These are phyloP conservation scores for Cladophialophora chaetospira DNA, from an alignment of 2,329 filamentous ascomycete genomes.

Conservation along the genomic window DNA sequence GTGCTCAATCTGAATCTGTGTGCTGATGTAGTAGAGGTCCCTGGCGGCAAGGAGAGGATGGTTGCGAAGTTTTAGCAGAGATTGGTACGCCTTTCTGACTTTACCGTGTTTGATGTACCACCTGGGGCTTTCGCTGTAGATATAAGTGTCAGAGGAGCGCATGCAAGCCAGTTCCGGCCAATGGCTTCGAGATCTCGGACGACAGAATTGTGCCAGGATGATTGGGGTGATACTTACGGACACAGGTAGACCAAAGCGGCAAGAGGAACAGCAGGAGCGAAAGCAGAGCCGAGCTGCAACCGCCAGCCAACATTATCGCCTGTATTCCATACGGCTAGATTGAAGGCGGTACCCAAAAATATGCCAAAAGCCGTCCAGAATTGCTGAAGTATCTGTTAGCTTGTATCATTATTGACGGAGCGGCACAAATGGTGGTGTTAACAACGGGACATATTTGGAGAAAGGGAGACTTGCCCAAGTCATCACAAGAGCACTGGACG, in stretches of 20 bases:
- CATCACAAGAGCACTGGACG: conserved; percentile 36
- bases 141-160: neutral
- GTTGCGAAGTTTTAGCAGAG: conserved; percentile 36
- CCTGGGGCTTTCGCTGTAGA: conserved; percentile 31
- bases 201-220: neutral
- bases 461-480: too few relatives aligned
- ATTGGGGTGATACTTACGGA: conserved; percentile 30
- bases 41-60: conserved; percentile 35
- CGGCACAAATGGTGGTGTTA: too few relatives aligned
- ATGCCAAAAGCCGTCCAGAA: conserved; percentile 33
- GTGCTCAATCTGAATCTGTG: conserved; percentile 36
- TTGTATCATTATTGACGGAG: too few relatives aligned
- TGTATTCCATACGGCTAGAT: conserved; percentile 62
- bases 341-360: conserved; percentile 58
- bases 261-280: conserved; percentile 65
- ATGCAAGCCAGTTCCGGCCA: neutral
- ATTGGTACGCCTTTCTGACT: conserved; percentile 34
- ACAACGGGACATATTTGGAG: too few relatives aligned
- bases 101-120: conserved; percentile 39
- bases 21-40: conserved; percentile 44
- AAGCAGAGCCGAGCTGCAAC: conserved; percentile 64
- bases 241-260: conserved; percentile 56
- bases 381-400: too few relatives aligned
- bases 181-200: neutral
- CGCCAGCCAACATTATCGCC: conserved; percentile 64